phyloP scores from a whole-genome alignment of 345 rosid genomes.

The Acer negundo region DNA sequence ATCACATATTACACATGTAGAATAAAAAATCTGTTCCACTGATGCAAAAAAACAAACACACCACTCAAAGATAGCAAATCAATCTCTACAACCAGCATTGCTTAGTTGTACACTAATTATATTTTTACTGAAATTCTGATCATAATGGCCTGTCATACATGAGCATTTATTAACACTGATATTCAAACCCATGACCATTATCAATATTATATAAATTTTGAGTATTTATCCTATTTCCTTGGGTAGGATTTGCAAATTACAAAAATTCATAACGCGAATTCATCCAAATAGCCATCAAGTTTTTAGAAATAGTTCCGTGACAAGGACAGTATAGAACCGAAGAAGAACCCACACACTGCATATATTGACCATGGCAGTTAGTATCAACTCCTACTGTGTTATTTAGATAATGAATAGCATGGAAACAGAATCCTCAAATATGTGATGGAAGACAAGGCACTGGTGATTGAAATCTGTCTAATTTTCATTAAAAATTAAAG shows the following conservation, averaged over 20 bases:
- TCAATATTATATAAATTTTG: background rate
- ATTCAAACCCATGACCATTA: background rate
- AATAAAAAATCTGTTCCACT: background rate
- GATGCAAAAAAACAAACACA: background rate
- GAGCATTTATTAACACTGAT: background rate
- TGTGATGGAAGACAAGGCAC: background rate
- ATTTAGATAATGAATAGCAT: background rate
- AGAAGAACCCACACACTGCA: background rate
- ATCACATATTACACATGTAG: background rate
- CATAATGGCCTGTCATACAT: background rate
- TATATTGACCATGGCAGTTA: background rate
- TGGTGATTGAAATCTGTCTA: background rate
- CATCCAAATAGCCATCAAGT: background rate
- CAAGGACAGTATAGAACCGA: background rate
- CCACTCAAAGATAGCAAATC: no score
- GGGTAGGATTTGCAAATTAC: background rate
- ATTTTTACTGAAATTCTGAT: background rate
- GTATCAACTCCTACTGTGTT: conserved; percentile 7
- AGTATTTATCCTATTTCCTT: background rate
- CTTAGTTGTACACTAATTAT: background rate
- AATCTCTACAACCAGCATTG: background rate
- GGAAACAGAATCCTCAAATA: background rate
- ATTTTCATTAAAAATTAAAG: background rate
- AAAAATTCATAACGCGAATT: background rate
- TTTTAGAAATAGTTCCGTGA: background rate